Percentiles rank a stretch among this genome's conserved stretches.
Conservation (phyloP, 2,329 filamentous ascomycete genomes). For the Myriosclerotinia duriaeana region DNA sequence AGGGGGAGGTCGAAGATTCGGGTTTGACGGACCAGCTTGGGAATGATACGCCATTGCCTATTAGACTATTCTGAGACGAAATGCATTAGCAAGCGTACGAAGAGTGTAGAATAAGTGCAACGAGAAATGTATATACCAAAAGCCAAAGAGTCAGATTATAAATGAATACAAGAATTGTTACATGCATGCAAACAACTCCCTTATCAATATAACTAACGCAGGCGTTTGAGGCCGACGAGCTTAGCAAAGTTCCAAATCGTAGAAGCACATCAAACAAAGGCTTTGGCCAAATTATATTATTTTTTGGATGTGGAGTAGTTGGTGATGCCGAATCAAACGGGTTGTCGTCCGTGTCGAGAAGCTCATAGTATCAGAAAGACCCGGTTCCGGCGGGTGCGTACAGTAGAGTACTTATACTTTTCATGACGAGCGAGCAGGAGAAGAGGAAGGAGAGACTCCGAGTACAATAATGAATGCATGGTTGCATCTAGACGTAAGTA, state of each 20-base stretch:
- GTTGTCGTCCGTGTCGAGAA: slow-evolving; percentile 9
- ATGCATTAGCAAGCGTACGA: slow-evolving; percentile 9
- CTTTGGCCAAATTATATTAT: not conserved
- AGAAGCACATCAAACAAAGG: not conserved
- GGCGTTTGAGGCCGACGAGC: not conserved
- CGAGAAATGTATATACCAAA: slow-evolving; percentile 10
- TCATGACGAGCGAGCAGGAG: slow-evolving; percentile 15
- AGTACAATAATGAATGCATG: slow-evolving; percentile 22
- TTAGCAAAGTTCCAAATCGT: slow-evolving; percentile 1
- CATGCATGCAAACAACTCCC: no score
- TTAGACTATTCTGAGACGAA: slow-evolving; percentile 16
- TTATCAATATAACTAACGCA: not conserved
- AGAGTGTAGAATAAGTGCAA: not conserved
- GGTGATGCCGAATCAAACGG: slow-evolving; percentile 11
- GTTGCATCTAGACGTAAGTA: slow-evolving; percentile 19
- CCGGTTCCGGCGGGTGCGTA: slow-evolving; percentile 7
- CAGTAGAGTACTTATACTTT: slow-evolving; percentile 19
- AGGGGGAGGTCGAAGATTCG: slow-evolving; percentile 15
- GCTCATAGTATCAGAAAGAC: slow-evolving; percentile 15
- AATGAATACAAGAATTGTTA: not conserved
- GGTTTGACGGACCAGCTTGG: slow-evolving; percentile 23
- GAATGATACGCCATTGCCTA: slow-evolving; percentile 23
- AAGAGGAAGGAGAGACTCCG: slow-evolving; percentile 4
- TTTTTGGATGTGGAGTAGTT: no score
- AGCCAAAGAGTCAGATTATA: not conserved